Evolutionary conservation across 2,329 filamentous ascomycete species (phyloP).

Genomic region (Pseudocercospora musae): DNA sequence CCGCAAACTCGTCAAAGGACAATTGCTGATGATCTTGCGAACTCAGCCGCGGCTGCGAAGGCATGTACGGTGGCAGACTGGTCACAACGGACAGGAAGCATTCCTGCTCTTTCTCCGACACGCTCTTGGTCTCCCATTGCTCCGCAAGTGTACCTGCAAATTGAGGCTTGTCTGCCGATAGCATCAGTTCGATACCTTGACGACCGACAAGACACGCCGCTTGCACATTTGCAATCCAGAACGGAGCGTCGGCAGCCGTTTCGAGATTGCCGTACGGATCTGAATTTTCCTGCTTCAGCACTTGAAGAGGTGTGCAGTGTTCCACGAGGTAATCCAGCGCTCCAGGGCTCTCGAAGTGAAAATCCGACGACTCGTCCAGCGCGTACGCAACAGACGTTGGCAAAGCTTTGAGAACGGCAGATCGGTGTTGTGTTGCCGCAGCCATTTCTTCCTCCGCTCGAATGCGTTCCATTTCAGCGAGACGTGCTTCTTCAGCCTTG

Average conservation of each 20-base stretch:
- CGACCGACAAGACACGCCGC: slow-evolving; percentile 31
- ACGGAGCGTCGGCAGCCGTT: slow-evolving; percentile 13
- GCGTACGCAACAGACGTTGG: slow-evolving; percentile 23
- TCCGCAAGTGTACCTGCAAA: slow-evolving; percentile 23
- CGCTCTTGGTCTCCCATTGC: slow-evolving; percentile 22
- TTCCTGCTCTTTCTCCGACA: slow-evolving; percentile 11
- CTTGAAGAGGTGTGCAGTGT: slow-evolving; percentile 29
- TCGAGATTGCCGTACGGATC: slow-evolving; percentile 9
- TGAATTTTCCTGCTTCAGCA: slow-evolving; percentile 18
- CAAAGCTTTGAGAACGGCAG: slow-evolving; percentile 25
- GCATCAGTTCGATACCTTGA: slow-evolving; percentile 30
- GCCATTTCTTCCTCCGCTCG: slow-evolving; percentile 21
- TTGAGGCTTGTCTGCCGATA: slow-evolving; percentile 21
- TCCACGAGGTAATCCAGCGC: slow-evolving; percentile 17
- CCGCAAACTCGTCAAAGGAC: slow-evolving; percentile 16
- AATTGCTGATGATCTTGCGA: slow-evolving; percentile 7
- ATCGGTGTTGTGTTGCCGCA: slow-evolving; percentile 21
- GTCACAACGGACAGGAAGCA: slow-evolving; percentile 16
- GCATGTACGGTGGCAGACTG: slow-evolving; percentile 9
- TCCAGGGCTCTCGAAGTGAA: slow-evolving; percentile 12
- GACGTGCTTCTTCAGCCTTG: slow-evolving; percentile 15
- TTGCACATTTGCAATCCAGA: slow-evolving; percentile 32
- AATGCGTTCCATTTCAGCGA: slow-evolving; percentile 17
- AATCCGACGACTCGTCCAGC: slow-evolving; percentile 22
- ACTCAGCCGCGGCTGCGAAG: slow-evolving; percentile 7